phyloP scores from a whole-genome alignment of 2,329 filamentous ascomycete species.

The Talaromyces sp. region DNA sequence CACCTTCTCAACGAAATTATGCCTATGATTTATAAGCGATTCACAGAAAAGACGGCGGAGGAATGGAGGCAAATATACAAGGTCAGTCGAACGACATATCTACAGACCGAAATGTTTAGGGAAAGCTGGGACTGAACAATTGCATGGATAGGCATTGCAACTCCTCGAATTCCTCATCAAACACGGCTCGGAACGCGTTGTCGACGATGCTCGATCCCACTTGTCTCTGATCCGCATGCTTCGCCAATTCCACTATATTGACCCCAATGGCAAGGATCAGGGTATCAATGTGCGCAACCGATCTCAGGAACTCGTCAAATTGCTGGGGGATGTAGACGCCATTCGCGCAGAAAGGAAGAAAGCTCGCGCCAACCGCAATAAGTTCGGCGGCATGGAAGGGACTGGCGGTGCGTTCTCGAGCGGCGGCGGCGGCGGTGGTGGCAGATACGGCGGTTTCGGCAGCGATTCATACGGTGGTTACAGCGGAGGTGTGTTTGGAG shows the following conservation, averaged over 20 bases:
- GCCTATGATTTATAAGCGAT: constrained; percentile 99
- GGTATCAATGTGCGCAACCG: constrained; percentile 96
- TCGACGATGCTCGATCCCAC: constrained; percentile 94
- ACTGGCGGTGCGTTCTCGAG: constrained; percentile 55
- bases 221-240: constrained; percentile 97
- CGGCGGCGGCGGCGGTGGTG: constrained; percentile 53
- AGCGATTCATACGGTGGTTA: constrained; percentile 73
- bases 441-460: constrained; percentile 85
- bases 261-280: constrained; percentile 95
- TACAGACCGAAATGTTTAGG: neutral
- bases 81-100: constrained; percentile 42
- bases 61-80: constrained; percentile 99
- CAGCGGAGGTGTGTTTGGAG: constrained; percentile 80
- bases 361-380: constrained; percentile 82
- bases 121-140: neutral
- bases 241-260: constrained; percentile 95
- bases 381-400: constrained; percentile 92
- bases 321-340: constrained; percentile 69
- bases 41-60: constrained; percentile 96
- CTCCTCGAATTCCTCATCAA: constrained; percentile 96
- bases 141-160: constrained; percentile 63
- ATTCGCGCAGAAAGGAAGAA: constrained; percentile 72
- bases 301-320: constrained; percentile 89
- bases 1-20: constrained; percentile 98
- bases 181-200: constrained; percentile 94